A percentile compares a stretch with the other conserved stretches of the same genome.
These are phyloP conservation scores for Candida dajiaensis DNA, from an alignment of 805 yeast species.

Conservation along the genomic window DNA sequence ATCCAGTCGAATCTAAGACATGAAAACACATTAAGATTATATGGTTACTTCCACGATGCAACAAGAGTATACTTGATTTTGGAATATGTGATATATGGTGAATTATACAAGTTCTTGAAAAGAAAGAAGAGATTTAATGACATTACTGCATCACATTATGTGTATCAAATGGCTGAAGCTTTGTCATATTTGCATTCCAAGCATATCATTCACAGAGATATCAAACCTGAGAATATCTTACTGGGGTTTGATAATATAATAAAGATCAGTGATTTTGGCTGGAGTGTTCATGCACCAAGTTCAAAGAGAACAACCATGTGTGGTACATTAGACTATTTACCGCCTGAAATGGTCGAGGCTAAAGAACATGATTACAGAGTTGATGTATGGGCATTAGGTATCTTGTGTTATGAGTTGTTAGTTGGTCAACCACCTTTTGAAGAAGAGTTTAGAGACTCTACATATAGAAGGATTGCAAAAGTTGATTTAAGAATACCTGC, in stretches of 20 bases:
- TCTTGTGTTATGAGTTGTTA: slow-evolving; percentile 76
- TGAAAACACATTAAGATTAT: slow-evolving; percentile 72
- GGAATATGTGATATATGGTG: slow-evolving; percentile 85
- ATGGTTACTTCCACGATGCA: slow-evolving; percentile 80
- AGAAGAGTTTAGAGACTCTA: slow-evolving; percentile 67
- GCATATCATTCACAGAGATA: slow-evolving; percentile 83
- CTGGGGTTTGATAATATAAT: slow-evolving; percentile 70
- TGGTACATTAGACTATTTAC: slow-evolving; percentile 90
- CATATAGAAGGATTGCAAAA: slow-evolving; percentile 72
- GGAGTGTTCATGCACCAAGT: slow-evolving; percentile 72
- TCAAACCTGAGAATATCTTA: slow-evolving; percentile 89
- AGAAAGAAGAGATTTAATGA: slow-evolving; percentile 67
- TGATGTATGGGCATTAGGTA: slow-evolving; percentile 92
- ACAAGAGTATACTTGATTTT: slow-evolving; percentile 75
- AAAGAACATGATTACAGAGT: slow-evolving; percentile 72
- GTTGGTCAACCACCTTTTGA: slow-evolving; percentile 93
- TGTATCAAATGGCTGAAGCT: slow-evolving; percentile 79
- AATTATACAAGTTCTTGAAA: slow-evolving; percentile 69
- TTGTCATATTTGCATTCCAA: slow-evolving; percentile 71
- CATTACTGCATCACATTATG: slow-evolving; percentile 67
- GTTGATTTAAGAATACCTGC: slow-evolving; percentile 74
- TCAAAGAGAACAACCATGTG: slow-evolving; percentile 75
- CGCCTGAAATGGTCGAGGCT: slow-evolving; percentile 92
- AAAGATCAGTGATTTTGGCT: slow-evolving; percentile 91
- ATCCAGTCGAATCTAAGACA: slow-evolving; percentile 79